Evolutionary conservation across 2,329 filamentous ascomycete species (phyloP).

Genomic region (Uncinocarpus reesii): DNA sequence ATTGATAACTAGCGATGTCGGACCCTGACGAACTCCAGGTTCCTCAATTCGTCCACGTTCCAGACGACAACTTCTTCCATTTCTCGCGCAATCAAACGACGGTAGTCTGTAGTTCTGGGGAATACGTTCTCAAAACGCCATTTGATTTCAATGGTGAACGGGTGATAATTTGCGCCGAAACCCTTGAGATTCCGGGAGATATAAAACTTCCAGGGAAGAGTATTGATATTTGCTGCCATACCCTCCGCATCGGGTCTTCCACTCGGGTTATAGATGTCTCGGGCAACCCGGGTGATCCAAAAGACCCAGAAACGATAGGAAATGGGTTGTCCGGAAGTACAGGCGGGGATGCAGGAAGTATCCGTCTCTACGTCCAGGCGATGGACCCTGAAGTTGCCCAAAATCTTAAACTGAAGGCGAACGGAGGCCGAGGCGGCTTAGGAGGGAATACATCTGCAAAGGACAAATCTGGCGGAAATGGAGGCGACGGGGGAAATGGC

Average conservation of each 20-base stretch:
- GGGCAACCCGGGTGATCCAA: neutral
- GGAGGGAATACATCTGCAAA: neutral
- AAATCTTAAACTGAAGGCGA: neutral
- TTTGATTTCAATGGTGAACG: neutral
- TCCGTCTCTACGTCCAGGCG: neutral
- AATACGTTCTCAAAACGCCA: neutral
- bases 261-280: neutral
- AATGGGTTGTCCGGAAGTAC: neutral
- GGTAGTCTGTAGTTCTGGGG: neutral
- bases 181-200: neutral
- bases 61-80: conserved; percentile 2
- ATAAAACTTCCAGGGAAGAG: neutral
- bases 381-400: neutral
- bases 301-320: neutral
- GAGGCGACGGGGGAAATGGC: neutral
- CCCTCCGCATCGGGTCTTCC: neutral
- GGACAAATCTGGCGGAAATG: neutral
- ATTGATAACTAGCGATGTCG: too few species aligned
- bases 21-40: too few species aligned
- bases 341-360: neutral
- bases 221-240: neutral
- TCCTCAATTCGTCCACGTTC: neutral
- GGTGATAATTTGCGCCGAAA: neutral
- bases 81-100: neutral
- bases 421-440: neutral